Conservation (phyloP, 2,329 filamentous ascomycete species). For the Diaporthe vaccinii region DNA sequence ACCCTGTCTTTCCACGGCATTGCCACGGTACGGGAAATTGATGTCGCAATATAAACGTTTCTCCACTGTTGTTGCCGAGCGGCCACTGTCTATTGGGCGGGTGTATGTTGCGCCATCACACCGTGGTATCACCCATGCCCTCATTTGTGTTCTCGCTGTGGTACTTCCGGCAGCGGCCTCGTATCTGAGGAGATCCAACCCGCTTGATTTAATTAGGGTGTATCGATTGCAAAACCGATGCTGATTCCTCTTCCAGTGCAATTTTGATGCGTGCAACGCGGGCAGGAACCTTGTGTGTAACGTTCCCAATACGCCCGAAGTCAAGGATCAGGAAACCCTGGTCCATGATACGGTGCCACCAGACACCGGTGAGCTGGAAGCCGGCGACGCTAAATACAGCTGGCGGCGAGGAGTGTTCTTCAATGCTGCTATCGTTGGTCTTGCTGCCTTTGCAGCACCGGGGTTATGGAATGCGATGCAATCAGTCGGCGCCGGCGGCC, state of each 20-base stretch:
- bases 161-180: background rate
- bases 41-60: background rate
- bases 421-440: conserved; percentile 46
- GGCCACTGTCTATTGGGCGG: conserved; percentile 4
- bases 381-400: conserved; percentile 30
- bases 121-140: conserved; percentile 6
- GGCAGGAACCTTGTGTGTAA: background rate
- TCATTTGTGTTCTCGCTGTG: too few species aligned
- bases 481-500: conserved; percentile 48
- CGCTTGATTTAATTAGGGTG: background rate
- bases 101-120: conserved; percentile 10
- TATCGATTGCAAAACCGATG: background rate
- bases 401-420: conserved; percentile 49
- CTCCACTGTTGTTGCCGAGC: background rate
- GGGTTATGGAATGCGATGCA: conserved; percentile 51
- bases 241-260: background rate
- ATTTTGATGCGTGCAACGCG: too few species aligned
- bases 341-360: background rate
- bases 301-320: background rate
- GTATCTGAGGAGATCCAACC: background rate
- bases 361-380: background rate
- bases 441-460: conserved; percentile 48
- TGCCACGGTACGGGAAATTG: background rate
- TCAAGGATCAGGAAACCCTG: background rate
- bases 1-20: too few species aligned